These are phyloP conservation scores for Dipteronia sinensis DNA, from an alignment of 345 rosid genomes.

Conservation along the genomic window DNA sequence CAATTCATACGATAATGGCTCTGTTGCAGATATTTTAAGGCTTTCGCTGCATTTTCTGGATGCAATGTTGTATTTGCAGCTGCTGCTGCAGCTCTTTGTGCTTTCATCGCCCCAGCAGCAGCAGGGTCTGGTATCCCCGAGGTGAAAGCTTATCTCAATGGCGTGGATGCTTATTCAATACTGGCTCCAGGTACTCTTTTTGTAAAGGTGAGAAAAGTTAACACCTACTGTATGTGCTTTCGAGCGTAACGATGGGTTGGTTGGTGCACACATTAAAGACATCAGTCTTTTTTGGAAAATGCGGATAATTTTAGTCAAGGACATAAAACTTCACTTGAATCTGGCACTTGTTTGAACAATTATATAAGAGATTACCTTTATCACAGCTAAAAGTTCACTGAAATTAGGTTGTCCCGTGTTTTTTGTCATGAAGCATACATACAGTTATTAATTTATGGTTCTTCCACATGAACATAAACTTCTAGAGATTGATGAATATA, in stretches of 20 bases:
- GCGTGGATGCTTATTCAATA: conserved; percentile 46
- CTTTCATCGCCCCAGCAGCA: conserved; percentile 49
- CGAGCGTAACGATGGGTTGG: background rate
- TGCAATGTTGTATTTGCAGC: conserved; percentile 39
- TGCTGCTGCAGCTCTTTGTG: conserved; percentile 43
- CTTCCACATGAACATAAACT: background rate
- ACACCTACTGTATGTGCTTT: background rate
- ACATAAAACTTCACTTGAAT: background rate
- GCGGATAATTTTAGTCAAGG: background rate
- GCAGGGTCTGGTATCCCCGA: conserved; percentile 60
- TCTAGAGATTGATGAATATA: background rate
- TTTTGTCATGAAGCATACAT: background rate
- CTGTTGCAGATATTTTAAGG: conserved; percentile 43
- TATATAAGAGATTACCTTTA: background rate
- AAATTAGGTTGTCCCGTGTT: background rate
- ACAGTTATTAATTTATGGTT: background rate
- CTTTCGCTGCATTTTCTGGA: conserved; percentile 37
- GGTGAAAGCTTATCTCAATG: conserved; percentile 61
- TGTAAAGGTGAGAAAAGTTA: conserved; percentile 40
- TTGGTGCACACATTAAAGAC: background rate
- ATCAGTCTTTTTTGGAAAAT: background rate
- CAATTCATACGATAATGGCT: conserved; percentile 5
- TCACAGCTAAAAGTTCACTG: too few relatives aligned
- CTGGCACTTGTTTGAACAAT: background rate
- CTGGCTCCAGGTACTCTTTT: conserved; percentile 49